These are phyloP conservation scores for Solanum ossicruentum DNA, from an alignment of 257 asterid species.

Conservation along the genomic window DNA sequence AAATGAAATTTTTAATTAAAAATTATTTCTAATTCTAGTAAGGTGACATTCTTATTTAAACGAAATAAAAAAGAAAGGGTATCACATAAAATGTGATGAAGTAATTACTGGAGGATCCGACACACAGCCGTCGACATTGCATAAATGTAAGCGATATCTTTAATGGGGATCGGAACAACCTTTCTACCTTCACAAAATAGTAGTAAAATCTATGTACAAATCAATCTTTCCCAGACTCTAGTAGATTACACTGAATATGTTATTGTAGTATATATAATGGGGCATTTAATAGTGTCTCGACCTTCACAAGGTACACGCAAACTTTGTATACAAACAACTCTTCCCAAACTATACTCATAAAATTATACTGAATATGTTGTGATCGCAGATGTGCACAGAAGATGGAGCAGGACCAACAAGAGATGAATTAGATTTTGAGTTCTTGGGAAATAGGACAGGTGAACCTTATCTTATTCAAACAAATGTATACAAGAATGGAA, in stretches of 20 bases:
- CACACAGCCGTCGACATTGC: no score
- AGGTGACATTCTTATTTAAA: no score
- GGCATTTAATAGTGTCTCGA: no score
- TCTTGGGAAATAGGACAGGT: slow-evolving; percentile 89
- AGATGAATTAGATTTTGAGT: slow-evolving; percentile 89
- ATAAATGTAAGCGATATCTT: no score
- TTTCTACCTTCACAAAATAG: background rate
- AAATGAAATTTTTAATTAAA: no score
- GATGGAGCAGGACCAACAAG: slow-evolving; percentile 73
- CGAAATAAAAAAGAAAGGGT: no score
- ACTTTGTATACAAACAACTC: background rate
- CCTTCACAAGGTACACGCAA: background rate
- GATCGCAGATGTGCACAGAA: slow-evolving; percentile 77
- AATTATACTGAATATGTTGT: background rate
- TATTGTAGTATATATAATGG: no score
- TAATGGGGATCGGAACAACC: background rate
- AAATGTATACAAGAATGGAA: slow-evolving; percentile 82
- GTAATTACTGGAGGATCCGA: no score
- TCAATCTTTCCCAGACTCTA: background rate
- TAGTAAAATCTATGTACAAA: background rate
- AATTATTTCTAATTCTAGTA: no score
- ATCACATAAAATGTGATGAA: no score
- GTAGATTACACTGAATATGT: background rate
- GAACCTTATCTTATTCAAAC: slow-evolving; percentile 80
- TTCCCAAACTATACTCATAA: background rate